Conservation (phyloP, 2,329 filamentous ascomycete species). For the Phaeosphaeriaceae sp. region DNA sequence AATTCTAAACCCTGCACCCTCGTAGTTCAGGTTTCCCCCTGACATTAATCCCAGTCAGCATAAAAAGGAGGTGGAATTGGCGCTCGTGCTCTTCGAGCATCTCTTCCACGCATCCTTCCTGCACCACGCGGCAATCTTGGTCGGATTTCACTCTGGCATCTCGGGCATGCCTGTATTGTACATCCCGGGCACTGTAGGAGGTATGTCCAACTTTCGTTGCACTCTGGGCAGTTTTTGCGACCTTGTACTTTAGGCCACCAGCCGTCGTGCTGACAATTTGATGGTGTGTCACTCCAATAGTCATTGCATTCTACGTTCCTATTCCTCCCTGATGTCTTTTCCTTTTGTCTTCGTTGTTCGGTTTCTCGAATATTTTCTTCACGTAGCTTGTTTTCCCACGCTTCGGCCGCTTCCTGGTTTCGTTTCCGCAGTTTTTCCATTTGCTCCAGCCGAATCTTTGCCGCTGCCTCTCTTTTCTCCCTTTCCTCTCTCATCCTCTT, state of each 20-base stretch:
- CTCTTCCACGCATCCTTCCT: neutral
- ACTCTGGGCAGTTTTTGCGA: slow-evolving; percentile 18
- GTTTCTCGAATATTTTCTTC: neutral
- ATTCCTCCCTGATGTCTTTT: neutral
- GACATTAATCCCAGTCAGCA: too few species aligned
- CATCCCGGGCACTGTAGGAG: slow-evolving; percentile 23
- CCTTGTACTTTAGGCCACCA: slow-evolving; percentile 26
- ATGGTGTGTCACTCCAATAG: neutral
- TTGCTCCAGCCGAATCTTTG: too few species aligned
- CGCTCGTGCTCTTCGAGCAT: too few species aligned
- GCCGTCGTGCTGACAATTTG: slow-evolving; percentile 16
- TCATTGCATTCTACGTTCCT: neutral
- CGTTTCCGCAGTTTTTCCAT: too few species aligned
- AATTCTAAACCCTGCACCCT: too few species aligned
- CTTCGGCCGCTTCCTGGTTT: neutral
- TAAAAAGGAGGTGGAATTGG: too few species aligned
- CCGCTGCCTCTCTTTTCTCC: too few species aligned
- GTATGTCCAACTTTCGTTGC: slow-evolving; percentile 19
- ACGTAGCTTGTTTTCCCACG: neutral
- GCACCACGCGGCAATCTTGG: slow-evolving; percentile 3
- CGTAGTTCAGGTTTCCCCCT: too few species aligned
- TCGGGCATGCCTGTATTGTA: slow-evolving; percentile 19
- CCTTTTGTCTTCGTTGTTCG: neutral
- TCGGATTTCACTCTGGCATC: slow-evolving; percentile 18
- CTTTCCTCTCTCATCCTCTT: neutral